phyloP scores from a whole-genome alignment of 1,139 yeast species.

The Nakaseomyces sp. region DNA sequence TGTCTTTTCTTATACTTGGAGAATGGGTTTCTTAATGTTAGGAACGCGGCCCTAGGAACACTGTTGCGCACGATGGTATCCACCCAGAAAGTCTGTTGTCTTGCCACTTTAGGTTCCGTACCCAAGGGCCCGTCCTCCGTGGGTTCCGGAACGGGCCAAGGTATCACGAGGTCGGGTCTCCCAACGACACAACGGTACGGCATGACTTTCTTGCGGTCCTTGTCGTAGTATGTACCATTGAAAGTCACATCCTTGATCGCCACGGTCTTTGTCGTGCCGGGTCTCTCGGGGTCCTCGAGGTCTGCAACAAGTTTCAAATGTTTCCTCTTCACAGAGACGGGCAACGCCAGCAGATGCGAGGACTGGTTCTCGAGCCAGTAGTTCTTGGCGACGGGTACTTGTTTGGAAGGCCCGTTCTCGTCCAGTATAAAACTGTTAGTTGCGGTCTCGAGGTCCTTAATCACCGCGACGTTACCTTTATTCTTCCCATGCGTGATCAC shows the following conservation, averaged over 20 bases:
- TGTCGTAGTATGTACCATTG: slow-evolving; percentile 63
- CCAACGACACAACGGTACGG: slow-evolving; percentile 74
- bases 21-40: slow-evolving; percentile 63
- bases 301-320: slow-evolving; percentile 74
- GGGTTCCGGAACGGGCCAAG: slow-evolving; percentile 82
- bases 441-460: slow-evolving; percentile 38
- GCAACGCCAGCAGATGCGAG: slow-evolving; percentile 54
- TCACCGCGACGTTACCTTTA: slow-evolving; percentile 62
- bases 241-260: slow-evolving; percentile 70
- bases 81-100: slow-evolving; percentile 68
- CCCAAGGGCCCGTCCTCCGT: slow-evolving; percentile 52
- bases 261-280: slow-evolving; percentile 44
- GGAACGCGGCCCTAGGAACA: slow-evolving; percentile 57
- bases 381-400: slow-evolving; percentile 53
- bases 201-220: slow-evolving; percentile 61
- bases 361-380: slow-evolving; percentile 69
- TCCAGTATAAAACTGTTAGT: slow-evolving; percentile 48
- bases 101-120: slow-evolving; percentile 52
- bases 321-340: slow-evolving; percentile 51
- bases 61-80: slow-evolving; percentile 60
- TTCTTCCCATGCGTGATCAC: slow-evolving; percentile 58
- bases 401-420: slow-evolving; percentile 48
- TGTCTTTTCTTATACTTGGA: slow-evolving; percentile 46
- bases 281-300: slow-evolving; percentile 44
- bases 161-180: slow-evolving; percentile 55